Evolutionary conservation across 2,329 filamentous ascomycete genomes (phyloP).

Genomic region (Alternaria ethzedia): DNA sequence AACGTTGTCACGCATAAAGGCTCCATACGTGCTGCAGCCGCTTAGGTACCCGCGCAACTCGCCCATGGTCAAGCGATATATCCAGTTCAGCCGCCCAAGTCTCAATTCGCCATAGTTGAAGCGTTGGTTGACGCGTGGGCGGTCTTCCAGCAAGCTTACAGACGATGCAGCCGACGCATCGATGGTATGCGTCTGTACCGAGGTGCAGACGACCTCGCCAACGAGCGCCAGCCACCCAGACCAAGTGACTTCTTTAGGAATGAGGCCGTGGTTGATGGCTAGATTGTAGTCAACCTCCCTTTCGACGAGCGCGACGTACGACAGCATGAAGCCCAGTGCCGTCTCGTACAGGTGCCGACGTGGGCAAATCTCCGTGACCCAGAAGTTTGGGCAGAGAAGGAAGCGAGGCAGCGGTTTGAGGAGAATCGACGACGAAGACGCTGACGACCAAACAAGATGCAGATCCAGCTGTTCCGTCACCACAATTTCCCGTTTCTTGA

Average conservation of each 20-base stretch:
- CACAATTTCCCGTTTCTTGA: conserved; percentile 29
- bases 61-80: conserved; percentile 23
- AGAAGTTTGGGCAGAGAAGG: conserved; percentile 25
- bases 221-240: conserved; percentile 19
- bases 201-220: conserved; percentile 13
- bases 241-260: conserved; percentile 32
- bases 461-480: conserved; percentile 29
- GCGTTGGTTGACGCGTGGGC: conserved; percentile 26
- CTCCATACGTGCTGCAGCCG: conserved; percentile 31
- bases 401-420: conserved; percentile 31
- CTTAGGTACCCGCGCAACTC: conserved; percentile 26
- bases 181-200: conserved; percentile 1
- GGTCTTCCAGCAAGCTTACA: not conserved
- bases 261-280: conserved; percentile 18
- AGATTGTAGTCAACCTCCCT: conserved; percentile 27
- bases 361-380: conserved; percentile 23
- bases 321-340: conserved; percentile 28
- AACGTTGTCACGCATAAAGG: conserved; percentile 30
- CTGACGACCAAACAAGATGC: conserved; percentile 28
- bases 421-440: conserved; percentile 15
- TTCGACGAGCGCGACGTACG: conserved; percentile 29
- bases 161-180: conserved; percentile 4
- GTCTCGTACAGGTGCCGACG: conserved; percentile 18
- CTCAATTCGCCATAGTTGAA: conserved; percentile 35
- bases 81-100: conserved; percentile 34